These are phyloP conservation scores for Neurospora intermedia DNA, from an alignment of 495 filamentous ascomycete genomes.

Conservation along the genomic window DNA sequence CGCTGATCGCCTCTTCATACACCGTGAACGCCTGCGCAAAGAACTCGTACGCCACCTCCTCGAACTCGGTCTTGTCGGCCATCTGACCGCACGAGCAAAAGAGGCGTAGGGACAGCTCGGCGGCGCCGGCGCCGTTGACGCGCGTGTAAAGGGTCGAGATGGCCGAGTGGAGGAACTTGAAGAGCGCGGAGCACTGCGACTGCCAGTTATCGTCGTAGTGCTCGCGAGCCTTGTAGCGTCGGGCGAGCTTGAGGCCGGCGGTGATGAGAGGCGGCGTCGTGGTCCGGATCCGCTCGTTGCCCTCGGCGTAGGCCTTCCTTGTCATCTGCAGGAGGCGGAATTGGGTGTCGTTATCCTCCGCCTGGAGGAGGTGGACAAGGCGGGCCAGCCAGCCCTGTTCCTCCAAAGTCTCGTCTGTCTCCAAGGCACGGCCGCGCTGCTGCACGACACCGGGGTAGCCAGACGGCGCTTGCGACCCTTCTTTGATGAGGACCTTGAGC, in stretches of 20 bases:
- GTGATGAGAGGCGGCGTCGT: conserved; percentile 90
- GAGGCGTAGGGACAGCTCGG: conserved; percentile 77
- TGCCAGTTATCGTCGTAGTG: conserved; percentile 95
- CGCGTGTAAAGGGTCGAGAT: conserved; percentile 84
- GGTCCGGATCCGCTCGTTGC: conserved; percentile 89
- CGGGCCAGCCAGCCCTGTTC: conserved; percentile 95
- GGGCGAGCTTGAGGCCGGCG: conserved; percentile 78
- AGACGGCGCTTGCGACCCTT: conserved; percentile 73
- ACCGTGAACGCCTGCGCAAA: conserved; percentile 98
- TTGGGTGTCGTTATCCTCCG: conserved; percentile 81
- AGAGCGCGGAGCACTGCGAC: conserved; percentile 75
- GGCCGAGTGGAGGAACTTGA: conserved; percentile 86
- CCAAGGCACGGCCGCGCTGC: conserved; percentile 48
- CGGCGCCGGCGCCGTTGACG: conserved; percentile 60
- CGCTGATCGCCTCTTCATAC: conserved; percentile 91
- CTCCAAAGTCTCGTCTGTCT: conserved; percentile 92
- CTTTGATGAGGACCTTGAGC: conserved; percentile 80
- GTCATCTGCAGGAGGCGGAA: conserved; percentile 87
- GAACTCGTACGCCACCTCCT: conserved; percentile 96
- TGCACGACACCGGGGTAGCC: conserved; percentile 74
- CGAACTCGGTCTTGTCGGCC: conserved; percentile 83
- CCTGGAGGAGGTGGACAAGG: conserved; percentile 77
- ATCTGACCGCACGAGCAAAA: conserved; percentile 89
- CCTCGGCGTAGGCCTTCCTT: conserved; percentile 78
- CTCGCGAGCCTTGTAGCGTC: conserved; percentile 80